Evolutionary conservation across 2,329 filamentous ascomycete genomes (phyloP).

Genomic region (Metarhizium album): DNA sequence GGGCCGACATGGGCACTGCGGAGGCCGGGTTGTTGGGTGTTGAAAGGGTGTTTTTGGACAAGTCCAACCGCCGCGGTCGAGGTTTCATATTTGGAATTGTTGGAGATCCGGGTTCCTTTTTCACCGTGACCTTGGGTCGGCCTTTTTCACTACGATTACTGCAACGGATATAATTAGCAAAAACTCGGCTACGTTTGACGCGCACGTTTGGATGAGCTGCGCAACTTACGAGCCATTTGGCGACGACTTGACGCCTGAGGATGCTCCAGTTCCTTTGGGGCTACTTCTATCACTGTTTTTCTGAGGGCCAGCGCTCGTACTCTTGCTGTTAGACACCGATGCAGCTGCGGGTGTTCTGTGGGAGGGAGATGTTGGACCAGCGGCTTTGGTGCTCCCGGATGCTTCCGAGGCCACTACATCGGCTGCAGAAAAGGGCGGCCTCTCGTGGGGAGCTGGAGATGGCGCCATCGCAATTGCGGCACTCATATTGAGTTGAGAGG

Average conservation of each 20-base stretch:
- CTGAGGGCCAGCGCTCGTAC: constrained; percentile 31
- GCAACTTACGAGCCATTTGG: constrained; percentile 48
- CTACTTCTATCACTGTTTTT: constrained; percentile 43
- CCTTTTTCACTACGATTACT: constrained; percentile 33
- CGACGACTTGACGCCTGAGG: constrained; percentile 39
- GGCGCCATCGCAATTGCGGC: constrained; percentile 58
- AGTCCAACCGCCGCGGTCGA: constrained; percentile 54
- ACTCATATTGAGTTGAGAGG: constrained; percentile 44
- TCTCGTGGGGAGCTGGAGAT: constrained; percentile 56
- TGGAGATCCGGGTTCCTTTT: constrained; percentile 90
- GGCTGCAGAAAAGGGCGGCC: constrained; percentile 44
- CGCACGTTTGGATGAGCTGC: neutral
- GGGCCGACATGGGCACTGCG: constrained; percentile 65
- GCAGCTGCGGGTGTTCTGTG: constrained; percentile 28
- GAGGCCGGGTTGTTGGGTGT: constrained; percentile 45
- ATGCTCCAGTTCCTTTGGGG: constrained; percentile 30
- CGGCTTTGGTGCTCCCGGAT: constrained; percentile 3
- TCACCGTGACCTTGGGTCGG: constrained; percentile 76
- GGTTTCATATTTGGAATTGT: constrained; percentile 64
- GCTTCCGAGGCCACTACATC: constrained; percentile 15
- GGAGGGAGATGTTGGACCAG: constrained; percentile 23
- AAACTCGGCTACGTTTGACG: neutral
- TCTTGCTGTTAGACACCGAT: constrained; percentile 15
- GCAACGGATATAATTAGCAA: constrained; percentile 10
- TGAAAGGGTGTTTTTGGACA: constrained; percentile 51